Evolutionary conservation across 345 rosid genomes (phyloP).

Genomic region (Eucalyptus polybractea): DNA sequence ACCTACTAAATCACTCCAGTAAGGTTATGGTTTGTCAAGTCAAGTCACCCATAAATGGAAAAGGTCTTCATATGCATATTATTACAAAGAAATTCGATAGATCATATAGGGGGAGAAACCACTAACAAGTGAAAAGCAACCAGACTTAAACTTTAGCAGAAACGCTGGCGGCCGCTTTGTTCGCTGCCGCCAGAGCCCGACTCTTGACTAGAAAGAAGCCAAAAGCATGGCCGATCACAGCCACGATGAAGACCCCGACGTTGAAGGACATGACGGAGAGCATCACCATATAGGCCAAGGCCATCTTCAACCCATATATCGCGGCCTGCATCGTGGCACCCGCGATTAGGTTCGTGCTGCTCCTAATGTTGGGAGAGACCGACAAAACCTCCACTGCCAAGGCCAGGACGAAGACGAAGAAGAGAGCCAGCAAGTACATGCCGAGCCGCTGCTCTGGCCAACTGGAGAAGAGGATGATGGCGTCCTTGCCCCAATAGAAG

Average conservation of each 20-base stretch:
- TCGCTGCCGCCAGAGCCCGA: background rate
- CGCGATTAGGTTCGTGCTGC: background rate
- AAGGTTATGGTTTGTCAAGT: background rate
- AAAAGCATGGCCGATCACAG: background rate
- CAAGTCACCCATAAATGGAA: background rate
- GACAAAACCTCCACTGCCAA: conserved; percentile 11
- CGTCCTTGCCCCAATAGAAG: conserved; percentile 33
- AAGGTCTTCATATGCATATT: background rate
- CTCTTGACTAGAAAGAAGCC: background rate
- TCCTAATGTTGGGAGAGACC: background rate
- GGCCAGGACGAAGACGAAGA: conserved; percentile 9
- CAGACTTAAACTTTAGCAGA: background rate
- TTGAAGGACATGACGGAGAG: conserved; percentile 11
- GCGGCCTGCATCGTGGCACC: background rate
- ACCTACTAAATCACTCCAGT: background rate
- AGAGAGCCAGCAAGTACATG: conserved; percentile 17
- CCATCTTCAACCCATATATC: background rate
- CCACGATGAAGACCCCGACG: conserved; percentile 1
- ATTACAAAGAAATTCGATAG: background rate
- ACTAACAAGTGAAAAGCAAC: background rate
- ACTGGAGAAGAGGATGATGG: conserved; percentile 15
- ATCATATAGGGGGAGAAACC: background rate
- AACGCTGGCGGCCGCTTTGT: background rate
- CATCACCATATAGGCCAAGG: conserved; percentile 4
- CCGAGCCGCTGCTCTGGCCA: conserved; percentile 21